phyloP scores from a whole-genome alignment of 2,329 filamentous ascomycete genomes.

The Diaporthe ampelina region DNA sequence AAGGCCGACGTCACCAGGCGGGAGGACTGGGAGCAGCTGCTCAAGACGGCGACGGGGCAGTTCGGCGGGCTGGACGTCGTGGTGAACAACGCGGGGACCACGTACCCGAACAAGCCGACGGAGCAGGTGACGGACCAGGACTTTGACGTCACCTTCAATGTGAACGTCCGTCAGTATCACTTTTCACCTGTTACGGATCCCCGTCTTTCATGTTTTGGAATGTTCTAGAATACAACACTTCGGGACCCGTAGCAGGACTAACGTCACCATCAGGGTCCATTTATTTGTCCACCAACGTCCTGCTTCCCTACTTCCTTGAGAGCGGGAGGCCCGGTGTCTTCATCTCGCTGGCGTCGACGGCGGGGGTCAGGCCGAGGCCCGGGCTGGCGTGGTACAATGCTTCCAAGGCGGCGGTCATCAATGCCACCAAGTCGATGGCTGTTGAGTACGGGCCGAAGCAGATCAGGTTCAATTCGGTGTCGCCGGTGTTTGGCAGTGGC shows the following conservation, averaged over 20 bases:
- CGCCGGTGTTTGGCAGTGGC: conserved; percentile 72
- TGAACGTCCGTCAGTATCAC: too few relatives aligned
- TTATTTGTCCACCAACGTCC: conserved; percentile 70
- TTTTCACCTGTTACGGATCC: too few relatives aligned
- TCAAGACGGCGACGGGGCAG: conserved; percentile 59
- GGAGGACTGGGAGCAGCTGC: conserved; percentile 66
- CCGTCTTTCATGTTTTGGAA: too few relatives aligned
- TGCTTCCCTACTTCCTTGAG: conserved; percentile 72
- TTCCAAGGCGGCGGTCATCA: conserved; percentile 75
- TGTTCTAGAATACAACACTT: too few relatives aligned
- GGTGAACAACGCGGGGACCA: conserved; percentile 73
- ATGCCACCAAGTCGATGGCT: conserved; percentile 71
- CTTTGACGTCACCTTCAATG: conserved; percentile 75
- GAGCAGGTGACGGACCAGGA: conserved; percentile 74
- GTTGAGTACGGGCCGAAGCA: conserved; percentile 80
- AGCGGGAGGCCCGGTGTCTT: conserved; percentile 71
- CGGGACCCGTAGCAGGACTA: too few relatives aligned
- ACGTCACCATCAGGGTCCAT: too few relatives aligned
- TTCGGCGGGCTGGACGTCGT: conserved; percentile 70
- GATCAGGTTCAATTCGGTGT: conserved; percentile 81
- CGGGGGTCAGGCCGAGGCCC: conserved; percentile 71
- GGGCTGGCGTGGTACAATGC: conserved; percentile 80
- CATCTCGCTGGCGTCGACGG: conserved; percentile 76
- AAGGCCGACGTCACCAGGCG: conserved; percentile 64
- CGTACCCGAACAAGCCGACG: conserved; percentile 74